Percentiles rank a stretch among this genome's conserved stretches.
phyloP scores from a whole-genome alignment of 495 filamentous ascomycete genomes.

The Sporormia fimetaria region DNA sequence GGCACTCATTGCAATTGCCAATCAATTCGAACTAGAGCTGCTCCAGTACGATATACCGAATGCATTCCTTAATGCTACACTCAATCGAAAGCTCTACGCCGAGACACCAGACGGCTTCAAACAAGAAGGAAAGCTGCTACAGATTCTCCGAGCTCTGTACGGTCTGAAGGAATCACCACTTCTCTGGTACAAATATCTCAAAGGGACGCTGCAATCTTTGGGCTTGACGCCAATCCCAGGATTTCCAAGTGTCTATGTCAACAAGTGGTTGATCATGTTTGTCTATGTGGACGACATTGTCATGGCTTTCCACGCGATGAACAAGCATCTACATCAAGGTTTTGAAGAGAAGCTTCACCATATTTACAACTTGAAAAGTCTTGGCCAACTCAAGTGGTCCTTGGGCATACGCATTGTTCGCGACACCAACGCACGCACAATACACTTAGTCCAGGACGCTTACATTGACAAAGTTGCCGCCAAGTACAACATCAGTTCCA shows the following conservation, averaged over 20 bases:
- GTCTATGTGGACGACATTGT: slow-evolving; percentile 7
- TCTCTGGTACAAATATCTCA: slow-evolving; percentile 1
- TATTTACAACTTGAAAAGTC: background rate
- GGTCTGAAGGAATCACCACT: slow-evolving; percentile 4
- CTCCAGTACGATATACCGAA: slow-evolving; percentile 26
- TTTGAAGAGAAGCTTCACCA: background rate
- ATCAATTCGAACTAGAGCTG: slow-evolving; percentile 3
- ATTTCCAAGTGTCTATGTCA: too few relatives aligned
- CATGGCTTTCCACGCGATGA: background rate
- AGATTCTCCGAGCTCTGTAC: slow-evolving; percentile 2
- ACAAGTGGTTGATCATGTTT: background rate
- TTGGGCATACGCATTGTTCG: background rate
- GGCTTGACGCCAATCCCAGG: too few relatives aligned
- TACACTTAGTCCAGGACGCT: slow-evolving; percentile 1
- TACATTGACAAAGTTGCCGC: slow-evolving; percentile 8
- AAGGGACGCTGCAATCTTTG: slow-evolving; percentile 1
- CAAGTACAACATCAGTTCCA: too few relatives aligned
- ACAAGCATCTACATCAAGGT: background rate
- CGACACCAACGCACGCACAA: background rate
- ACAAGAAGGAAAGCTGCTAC: background rate
- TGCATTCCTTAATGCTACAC: slow-evolving; percentile 25
- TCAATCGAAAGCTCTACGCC: background rate
- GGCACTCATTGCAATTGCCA: slow-evolving; percentile 1
- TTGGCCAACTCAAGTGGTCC: slow-evolving; percentile 1
- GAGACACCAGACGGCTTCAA: slow-evolving; percentile 1